Evolutionary conservation across 2,329 filamentous ascomycete genomes (phyloP).

Genomic region (Penicillium decumbens): DNA sequence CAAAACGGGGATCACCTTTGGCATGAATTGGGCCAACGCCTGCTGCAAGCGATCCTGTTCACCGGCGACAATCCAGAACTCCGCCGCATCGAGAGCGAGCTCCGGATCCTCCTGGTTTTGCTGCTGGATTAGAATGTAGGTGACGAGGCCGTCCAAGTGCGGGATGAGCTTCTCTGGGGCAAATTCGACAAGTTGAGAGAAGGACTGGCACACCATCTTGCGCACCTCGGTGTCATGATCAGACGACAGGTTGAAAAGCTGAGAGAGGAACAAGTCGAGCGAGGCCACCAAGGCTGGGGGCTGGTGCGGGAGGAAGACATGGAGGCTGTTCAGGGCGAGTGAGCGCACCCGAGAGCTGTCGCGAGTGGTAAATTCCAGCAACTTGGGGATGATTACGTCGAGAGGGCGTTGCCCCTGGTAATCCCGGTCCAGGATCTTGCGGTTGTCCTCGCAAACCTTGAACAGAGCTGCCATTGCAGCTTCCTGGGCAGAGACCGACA

Average conservation of each 20-base stretch:
- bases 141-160: conserved; percentile 79
- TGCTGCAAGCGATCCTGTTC: conserved; percentile 78
- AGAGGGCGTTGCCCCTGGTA: conserved; percentile 85
- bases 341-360: conserved; percentile 71
- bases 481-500: conserved; percentile 71
- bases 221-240: conserved; percentile 78
- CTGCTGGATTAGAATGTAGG: conserved; percentile 90
- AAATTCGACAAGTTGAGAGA: conserved; percentile 86
- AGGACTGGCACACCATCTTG: conserved; percentile 86
- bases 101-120: conserved; percentile 76
- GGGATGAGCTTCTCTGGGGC: conserved; percentile 85
- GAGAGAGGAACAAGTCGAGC: conserved; percentile 74
- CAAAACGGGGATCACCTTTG: conserved; percentile 82
- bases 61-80: conserved; percentile 94
- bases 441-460: conserved; percentile 97
- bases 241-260: conserved; percentile 73
- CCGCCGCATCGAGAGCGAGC: conserved; percentile 86
- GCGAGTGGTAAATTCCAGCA: conserved; percentile 80
- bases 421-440: conserved; percentile 76
- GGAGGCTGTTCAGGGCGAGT: conserved; percentile 76
- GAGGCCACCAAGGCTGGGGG: conserved; percentile 75
- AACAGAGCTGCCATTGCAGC: conserved; percentile 87
- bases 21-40: conserved; percentile 69
- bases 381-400: conserved; percentile 80
- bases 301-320: conserved; percentile 83